A percentile compares a stretch with the other conserved stretches of the same genome.
phyloP scores from a whole-genome alignment of 768 basidiomycete genomes.

The Amanita subjunquillea region DNA sequence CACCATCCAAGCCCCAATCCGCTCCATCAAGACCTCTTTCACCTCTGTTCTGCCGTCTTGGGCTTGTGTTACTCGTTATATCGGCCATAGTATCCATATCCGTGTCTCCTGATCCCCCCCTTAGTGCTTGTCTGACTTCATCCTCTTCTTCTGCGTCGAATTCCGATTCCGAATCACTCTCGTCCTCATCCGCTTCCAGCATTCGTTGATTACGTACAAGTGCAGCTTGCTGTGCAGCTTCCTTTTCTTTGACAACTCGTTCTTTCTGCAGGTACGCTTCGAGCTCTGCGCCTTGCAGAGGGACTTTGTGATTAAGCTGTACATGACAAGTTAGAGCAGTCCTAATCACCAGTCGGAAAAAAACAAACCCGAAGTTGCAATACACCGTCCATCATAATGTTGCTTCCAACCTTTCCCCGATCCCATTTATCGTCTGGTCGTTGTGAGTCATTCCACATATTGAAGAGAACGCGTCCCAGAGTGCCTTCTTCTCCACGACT shows the following conservation, averaged over 20 bases:
- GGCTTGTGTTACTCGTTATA: not conserved
- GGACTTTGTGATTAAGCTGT: conserved; percentile 84
- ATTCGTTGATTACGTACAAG: conserved; percentile 76
- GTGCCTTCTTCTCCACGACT: conserved; percentile 71
- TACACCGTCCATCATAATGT: conserved; percentile 69
- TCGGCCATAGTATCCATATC: conserved; percentile 10
- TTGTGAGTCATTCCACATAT: conserved; percentile 81
- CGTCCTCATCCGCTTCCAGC: conserved; percentile 91
- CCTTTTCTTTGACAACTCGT: conserved; percentile 67
- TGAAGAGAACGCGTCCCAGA: conserved; percentile 67
- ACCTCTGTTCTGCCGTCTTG: conserved; percentile 25
- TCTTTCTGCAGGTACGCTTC: conserved; percentile 73
- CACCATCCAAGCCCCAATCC: conserved; percentile 68
- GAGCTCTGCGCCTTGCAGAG: conserved; percentile 80
- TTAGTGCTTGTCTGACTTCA: conserved; percentile 45
- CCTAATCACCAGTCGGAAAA: not conserved
- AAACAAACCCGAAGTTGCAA: conserved; percentile 53
- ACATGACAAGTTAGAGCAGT: conserved; percentile 1
- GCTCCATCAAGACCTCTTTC: conserved; percentile 40
- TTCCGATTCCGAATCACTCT: conserved; percentile 68
- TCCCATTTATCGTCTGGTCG: conserved; percentile 80
- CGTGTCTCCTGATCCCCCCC: conserved; percentile 26
- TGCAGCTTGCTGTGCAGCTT: conserved; percentile 78
- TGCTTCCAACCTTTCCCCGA: conserved; percentile 79
- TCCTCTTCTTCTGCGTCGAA: conserved; percentile 60